Conservation (phyloP, 148 eudicot species). For the Chenopodium formosanum region DNA sequence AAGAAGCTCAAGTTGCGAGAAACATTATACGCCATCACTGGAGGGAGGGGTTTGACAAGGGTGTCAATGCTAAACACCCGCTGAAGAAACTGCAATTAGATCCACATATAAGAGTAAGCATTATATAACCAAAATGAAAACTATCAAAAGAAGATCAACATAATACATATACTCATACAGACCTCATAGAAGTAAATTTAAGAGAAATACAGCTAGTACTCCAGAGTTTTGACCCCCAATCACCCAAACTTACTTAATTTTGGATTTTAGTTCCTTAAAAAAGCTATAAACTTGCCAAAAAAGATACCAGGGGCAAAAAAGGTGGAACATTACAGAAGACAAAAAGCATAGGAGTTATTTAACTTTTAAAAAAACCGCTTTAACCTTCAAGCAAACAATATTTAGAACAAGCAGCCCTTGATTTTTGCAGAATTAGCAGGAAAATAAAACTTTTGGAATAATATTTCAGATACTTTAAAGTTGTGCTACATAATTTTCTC, state of each 20-base stretch:
- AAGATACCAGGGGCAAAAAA: background rate
- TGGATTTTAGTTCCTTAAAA: background rate
- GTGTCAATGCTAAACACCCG: conserved; percentile 87
- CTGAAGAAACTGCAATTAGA: conserved; percentile 73
- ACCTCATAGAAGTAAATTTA: background rate
- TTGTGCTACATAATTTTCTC: background rate
- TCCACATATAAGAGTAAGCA: conserved; percentile 9
- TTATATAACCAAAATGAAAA: background rate
- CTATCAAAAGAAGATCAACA: background rate
- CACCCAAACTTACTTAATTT: background rate
- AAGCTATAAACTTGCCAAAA: background rate
- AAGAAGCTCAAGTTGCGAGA: conserved; percentile 90
- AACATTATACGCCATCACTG: conserved; percentile 68
- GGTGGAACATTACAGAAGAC: background rate
- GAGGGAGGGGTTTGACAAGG: conserved; percentile 92
- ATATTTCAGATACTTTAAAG: background rate
- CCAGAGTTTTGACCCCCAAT: background rate
- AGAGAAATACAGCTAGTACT: background rate
- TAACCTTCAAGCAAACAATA: background rate
- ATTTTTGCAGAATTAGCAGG: background rate
- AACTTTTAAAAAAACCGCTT: background rate
- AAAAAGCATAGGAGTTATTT: background rate
- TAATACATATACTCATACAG: background rate
- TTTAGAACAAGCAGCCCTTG: background rate
- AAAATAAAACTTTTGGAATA: background rate